Percentiles rank a stretch among this genome's conserved stretches.
Evolutionary conservation across 768 basidiomycete species (phyloP).

Genomic region (Agrocybe chaxingu): DNA sequence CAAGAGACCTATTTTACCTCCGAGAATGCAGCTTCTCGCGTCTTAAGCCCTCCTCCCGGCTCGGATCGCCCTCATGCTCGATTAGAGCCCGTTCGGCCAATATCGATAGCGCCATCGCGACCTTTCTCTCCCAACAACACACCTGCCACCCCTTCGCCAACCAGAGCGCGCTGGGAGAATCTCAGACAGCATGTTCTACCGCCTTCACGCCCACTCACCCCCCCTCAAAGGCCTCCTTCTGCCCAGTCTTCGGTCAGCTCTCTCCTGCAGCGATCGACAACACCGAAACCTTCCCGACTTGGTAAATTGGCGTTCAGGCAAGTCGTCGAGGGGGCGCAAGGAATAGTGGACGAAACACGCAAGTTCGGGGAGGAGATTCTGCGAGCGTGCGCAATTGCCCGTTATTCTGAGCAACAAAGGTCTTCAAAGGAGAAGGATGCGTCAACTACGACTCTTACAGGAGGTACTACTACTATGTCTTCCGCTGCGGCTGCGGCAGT

Average conservation of each 20-base stretch:
- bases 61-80: neutral
- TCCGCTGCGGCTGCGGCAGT: conserved; percentile 15
- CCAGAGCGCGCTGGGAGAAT: conserved; percentile 48
- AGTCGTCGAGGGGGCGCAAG: conserved; percentile 62
- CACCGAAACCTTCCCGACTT: conserved; percentile 51
- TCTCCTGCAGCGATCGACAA: conserved; percentile 16
- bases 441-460: conserved; percentile 18
- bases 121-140: conserved; percentile 40
- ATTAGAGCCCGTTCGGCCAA: conserved; percentile 18
- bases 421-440: conserved; percentile 21
- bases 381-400: conserved; percentile 50
- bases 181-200: conserved; percentile 54
- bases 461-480: conserved; percentile 1
- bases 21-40: conserved; percentile 3
- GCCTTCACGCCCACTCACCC: conserved; percentile 22
- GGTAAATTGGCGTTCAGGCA: conserved; percentile 56
- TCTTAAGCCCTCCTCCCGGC: conserved; percentile 1
- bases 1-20: neutral
- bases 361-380: conserved; percentile 55
- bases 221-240: conserved; percentile 25
- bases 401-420: conserved; percentile 38
- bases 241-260: conserved; percentile 19
- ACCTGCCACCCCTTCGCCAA: conserved; percentile 33
- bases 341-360: conserved; percentile 44
- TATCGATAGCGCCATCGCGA: conserved; percentile 9